Evolutionary conservation across 805 yeast species (phyloP), one percentile per base, ranked within the genome.

Genomic region (Nakazawaea ernobii): DNA sequence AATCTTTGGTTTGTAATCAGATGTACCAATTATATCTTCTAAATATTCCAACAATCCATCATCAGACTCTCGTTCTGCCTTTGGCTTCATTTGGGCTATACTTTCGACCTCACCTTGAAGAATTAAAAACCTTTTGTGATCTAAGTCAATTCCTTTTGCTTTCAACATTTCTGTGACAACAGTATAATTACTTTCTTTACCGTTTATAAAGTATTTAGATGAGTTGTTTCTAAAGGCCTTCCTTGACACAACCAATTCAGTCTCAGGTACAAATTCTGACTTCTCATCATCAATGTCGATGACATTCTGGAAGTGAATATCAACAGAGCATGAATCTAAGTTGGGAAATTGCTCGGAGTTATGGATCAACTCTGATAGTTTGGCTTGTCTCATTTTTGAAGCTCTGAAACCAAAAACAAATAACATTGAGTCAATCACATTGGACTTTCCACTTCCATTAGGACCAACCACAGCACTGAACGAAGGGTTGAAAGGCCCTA

Each of bases 381-480:
- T 92, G 1, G 92, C 86, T 56, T 94, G 99, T 59, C 99, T 82
- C 97, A 94, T 90, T 62, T 95, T 94, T 61, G 82, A 80, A 0
- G 99, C 98, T 49, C 98, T 73, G 67, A 94, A 94, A 0, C 99
- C 99, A 69, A 94, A 94, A 1, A 95, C 99, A 64, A 94, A 94
- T 17, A 97, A 84, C 40, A 94, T 85, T 32, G 99, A 97, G 62
- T 94, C 99, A 86, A 94, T 91, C 81, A 94, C 86, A 60, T 94
- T 94, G 37, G 96, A 86, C 67, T 94, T 94, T 7, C 99, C 99
- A 0, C 97, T 86, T 32, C 99, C 99, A 63, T 94, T 94, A 5
- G 99, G 99, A 0, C 99, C 99, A 11, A 94, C 97, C 9, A 94
- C 95, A 0, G 99, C 98, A 9, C 96, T 87, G 59, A 94, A 95